phyloP scores from a whole-genome alignment of 495 filamentous ascomycete species.

The Wilcoxina mikolae region DNA sequence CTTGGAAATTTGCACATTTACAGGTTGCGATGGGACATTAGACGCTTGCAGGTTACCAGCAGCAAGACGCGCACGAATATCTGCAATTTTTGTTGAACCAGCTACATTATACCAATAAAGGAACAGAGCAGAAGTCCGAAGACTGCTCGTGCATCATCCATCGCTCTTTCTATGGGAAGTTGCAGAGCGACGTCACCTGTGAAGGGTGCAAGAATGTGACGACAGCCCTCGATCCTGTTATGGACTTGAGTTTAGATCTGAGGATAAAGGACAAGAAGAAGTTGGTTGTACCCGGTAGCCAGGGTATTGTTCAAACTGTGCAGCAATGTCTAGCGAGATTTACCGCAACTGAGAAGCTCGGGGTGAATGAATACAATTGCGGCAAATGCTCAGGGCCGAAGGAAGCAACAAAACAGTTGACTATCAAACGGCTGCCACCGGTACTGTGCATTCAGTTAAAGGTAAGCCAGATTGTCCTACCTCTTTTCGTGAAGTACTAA shows the following conservation, averaged over 20 bases:
- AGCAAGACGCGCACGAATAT: constrained; percentile 92
- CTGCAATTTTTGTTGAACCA: constrained; percentile 83
- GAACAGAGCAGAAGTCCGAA: constrained; percentile 31
- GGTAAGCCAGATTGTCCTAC: no score
- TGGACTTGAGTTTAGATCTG: constrained; percentile 71
- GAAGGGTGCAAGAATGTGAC: constrained; percentile 64
- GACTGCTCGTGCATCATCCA: constrained; percentile 77
- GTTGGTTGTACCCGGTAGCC: constrained; percentile 1
- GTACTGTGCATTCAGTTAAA: constrained; percentile 87
- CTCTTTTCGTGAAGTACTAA: no score
- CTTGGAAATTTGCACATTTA: not conserved
- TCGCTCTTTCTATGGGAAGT: constrained; percentile 72
- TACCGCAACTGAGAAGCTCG: constrained; percentile 51
- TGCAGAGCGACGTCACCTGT: constrained; percentile 75
- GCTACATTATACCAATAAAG: constrained; percentile 55
- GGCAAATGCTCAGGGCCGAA: constrained; percentile 52
- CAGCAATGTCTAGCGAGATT: constrained; percentile 71
- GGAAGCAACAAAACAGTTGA: constrained; percentile 57
- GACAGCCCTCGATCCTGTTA: constrained; percentile 65
- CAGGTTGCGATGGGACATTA: constrained; percentile 23
- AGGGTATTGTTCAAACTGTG: constrained; percentile 41
- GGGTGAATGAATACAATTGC: constrained; percentile 68
- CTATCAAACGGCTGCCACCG: constrained; percentile 63
- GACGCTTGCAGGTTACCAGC: constrained; percentile 75
- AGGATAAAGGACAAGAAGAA: constrained; percentile 39